A percentile compares a stretch with the other conserved stretches of the same genome.
phyloP scores from a whole-genome alignment of 306 rosid genomes.

The Mimosa bimucronata region DNA sequence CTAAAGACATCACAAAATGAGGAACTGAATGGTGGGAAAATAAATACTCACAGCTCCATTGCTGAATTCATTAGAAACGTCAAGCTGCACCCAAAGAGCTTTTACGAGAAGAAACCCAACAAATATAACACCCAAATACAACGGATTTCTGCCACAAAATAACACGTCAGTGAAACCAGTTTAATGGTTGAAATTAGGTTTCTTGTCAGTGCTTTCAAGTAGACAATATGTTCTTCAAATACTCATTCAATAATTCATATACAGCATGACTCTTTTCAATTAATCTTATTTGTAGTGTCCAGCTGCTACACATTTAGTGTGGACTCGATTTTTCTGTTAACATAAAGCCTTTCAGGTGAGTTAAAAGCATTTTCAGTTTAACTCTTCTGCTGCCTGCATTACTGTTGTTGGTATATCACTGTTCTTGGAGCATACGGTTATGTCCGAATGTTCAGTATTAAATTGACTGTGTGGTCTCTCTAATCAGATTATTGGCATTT shows the following conservation, averaged over 20 bases:
- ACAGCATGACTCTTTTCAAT: slow-evolving; percentile 8
- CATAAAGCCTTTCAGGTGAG: neutral
- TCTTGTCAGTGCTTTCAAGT: neutral
- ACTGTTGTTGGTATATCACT: neutral
- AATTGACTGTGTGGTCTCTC: neutral
- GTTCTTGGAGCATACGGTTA: neutral
- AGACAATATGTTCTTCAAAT: slow-evolving; percentile 20
- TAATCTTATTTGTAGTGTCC: neutral
- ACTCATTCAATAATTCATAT: slow-evolving; percentile 9
- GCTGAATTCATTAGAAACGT: slow-evolving; percentile 62
- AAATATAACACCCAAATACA: slow-evolving; percentile 69
- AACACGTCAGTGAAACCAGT: slow-evolving; percentile 32
- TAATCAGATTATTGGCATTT: neutral
- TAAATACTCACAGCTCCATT: slow-evolving; percentile 73
- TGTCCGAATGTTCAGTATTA: neutral
- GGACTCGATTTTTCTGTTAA: slow-evolving; percentile 3
- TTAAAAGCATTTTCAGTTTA: neutral
- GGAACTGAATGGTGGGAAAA: slow-evolving; percentile 20
- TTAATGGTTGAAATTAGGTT: neutral
- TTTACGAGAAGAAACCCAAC: slow-evolving; percentile 63
- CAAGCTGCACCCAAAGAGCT: slow-evolving; percentile 89
- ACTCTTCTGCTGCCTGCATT: slow-evolving; percentile 3
- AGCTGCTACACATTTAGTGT: neutral
- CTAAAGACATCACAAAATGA: slow-evolving; percentile 16
- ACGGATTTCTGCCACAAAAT: slow-evolving; percentile 77